Evolutionary conservation across 192 early-diverging fungal species (phyloP).

Genomic region (Podila horticola): DNA sequence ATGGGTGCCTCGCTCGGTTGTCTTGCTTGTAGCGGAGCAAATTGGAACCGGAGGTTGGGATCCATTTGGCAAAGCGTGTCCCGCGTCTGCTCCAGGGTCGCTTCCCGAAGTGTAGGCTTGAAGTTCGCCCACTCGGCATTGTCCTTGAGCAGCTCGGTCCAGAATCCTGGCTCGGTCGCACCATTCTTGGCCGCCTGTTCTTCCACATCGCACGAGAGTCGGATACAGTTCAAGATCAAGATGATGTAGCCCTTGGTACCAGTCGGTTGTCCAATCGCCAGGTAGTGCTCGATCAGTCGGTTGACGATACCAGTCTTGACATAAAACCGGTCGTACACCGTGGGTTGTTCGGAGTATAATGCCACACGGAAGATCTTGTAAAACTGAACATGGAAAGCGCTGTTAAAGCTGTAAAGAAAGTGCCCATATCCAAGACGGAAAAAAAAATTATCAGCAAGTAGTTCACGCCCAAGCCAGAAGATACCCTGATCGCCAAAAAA

Average conservation of each 20-base stretch:
- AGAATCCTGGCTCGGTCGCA: constrained; percentile 8
- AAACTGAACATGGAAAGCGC: constrained; percentile 48
- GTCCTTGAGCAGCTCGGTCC: constrained; percentile 10
- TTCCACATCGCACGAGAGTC: constrained; percentile 36
- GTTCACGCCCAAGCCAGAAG: too few relatives aligned
- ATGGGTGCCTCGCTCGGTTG: constrained; percentile 36
- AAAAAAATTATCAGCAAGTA: not conserved
- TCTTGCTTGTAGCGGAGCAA: constrained; percentile 44
- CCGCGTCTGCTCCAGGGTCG: constrained; percentile 38
- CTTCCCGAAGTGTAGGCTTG: constrained; percentile 16
- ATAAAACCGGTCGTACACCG: constrained; percentile 29
- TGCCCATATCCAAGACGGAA: too few relatives aligned
- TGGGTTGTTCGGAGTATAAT: constrained; percentile 28
- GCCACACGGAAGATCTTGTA: constrained; percentile 46
- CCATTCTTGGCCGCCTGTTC: not conserved
- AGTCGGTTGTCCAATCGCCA: constrained; percentile 14
- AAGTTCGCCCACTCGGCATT: constrained; percentile 27
- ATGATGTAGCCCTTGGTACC: constrained; percentile 45
- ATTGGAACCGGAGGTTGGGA: constrained; percentile 41
- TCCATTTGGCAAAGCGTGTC: constrained; percentile 44
- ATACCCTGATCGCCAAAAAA: not conserved
- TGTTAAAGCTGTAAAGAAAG: constrained; percentile 34
- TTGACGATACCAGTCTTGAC: constrained; percentile 18
- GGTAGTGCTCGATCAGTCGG: constrained; percentile 41
- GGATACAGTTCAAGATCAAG: constrained; percentile 43